Evolutionary conservation across 23 red algal species (phyloP).

Genomic region (Gracilaria domingensis): DNA sequence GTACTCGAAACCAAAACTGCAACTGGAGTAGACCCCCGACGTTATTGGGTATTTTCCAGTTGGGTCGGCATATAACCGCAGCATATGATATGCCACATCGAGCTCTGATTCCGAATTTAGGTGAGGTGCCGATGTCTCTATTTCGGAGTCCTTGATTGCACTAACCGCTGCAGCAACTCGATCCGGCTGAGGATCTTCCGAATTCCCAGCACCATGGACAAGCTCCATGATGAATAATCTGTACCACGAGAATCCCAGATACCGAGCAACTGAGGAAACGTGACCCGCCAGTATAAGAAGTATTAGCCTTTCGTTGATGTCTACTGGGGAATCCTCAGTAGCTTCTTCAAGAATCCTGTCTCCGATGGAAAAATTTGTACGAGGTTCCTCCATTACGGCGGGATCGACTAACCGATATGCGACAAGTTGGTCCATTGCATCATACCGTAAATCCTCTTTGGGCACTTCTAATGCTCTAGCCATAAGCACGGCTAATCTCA

Average conservation of each 20-base stretch:
- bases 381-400: neutral
- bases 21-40: constrained; percentile 43
- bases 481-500: constrained; percentile 59
- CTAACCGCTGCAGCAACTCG: constrained; percentile 56
- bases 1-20: constrained; percentile 49
- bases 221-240: constrained; percentile 71
- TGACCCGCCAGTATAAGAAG: constrained; percentile 52
- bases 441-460: constrained; percentile 52
- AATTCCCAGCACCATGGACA: constrained; percentile 54
- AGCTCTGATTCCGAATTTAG: constrained; percentile 17
- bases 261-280: constrained; percentile 52
- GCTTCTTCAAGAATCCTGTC: constrained; percentile 28
- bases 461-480: constrained; percentile 45
- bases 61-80: constrained; percentile 65
- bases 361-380: neutral
- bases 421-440: constrained; percentile 41
- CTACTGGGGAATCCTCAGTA: constrained; percentile 23
- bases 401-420: constrained; percentile 31
- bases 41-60: constrained; percentile 41
- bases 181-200: constrained; percentile 17
- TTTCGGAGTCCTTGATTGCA: constrained; percentile 24
- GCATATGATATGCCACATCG: constrained; percentile 68
- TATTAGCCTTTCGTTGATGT: constrained; percentile 52
- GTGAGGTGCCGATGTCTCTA: constrained; percentile 52
- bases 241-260: constrained; percentile 64